Evolutionary conservation across 495 filamentous ascomycete genomes (phyloP), one percentile per base, ranked within the genome.

Genomic region (Penicillium desertorum): DNA sequence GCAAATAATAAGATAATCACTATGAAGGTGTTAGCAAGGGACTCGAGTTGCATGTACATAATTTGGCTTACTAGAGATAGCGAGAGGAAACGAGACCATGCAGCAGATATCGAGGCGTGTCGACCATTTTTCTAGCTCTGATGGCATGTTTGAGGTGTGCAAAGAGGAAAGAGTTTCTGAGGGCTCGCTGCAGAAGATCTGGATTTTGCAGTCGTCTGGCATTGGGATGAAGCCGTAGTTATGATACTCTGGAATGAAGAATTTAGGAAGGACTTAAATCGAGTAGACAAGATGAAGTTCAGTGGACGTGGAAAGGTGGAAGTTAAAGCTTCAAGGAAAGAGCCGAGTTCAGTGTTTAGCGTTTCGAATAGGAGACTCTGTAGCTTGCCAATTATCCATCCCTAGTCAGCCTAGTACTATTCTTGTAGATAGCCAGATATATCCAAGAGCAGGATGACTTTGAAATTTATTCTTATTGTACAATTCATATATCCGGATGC

Each of bases 381-480:
- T 8, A 29, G 3, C 16, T 29, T 47, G 3, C 5, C n/a, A 47
- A 29, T 1, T 29, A 46, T 27, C 30, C 27, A 9, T 30, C 29
- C 8, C 34, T 5, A 14, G 34, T 37, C 34, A 8, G 30, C 30
- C 11, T 14, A 34, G 4, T 34, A 39, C 10, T 27, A 2, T 34
- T 34, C 30, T 14, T 34, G n/a, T n/a, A 14, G 30, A 9, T 16
- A 4, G 34, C 32, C 19, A 23, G 32, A 14, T 2, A 22, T 25
- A 20, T 16, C 10, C 17, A 25, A 30, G 8, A 39, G 32, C 34
- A 42, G 8, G 14, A 22, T 42, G 19, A 12, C 49, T 41, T 50
- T 29, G 39, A 34, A 45, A 44, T 30, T 41, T 43, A 19, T 46
- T 47, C 22, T 42, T 56, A 51, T 37, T 60, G 41, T 60, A 60